A percentile compares a stretch with the other conserved stretches of the same genome.
phyloP scores from a whole-genome alignment of 306 rosid genomes.

The Prunus armeniaca region DNA sequence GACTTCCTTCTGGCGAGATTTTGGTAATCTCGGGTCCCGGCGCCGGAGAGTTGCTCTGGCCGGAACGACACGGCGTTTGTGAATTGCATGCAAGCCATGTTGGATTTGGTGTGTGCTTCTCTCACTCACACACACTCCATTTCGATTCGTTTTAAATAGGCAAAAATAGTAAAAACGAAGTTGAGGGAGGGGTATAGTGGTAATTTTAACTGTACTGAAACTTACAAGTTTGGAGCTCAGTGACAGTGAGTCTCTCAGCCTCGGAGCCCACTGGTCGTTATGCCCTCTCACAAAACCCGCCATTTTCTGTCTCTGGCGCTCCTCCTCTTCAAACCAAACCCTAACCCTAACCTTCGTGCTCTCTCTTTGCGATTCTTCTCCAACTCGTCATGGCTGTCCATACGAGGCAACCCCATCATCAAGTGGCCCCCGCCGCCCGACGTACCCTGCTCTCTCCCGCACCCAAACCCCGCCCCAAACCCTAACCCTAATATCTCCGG shows the following conservation, averaged over 20 bases:
- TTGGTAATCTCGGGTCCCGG: slow-evolving; percentile 5
- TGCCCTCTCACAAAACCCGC: slow-evolving; percentile 24
- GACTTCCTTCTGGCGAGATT: slow-evolving; percentile 26
- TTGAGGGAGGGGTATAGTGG: neutral
- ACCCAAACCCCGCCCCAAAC: neutral
- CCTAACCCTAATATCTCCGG: slow-evolving; percentile 7
- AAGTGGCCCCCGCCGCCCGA: slow-evolving; percentile 42
- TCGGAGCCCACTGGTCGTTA: neutral
- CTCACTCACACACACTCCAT: neutral
- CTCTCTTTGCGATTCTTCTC: slow-evolving; percentile 29
- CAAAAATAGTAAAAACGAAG: neutral
- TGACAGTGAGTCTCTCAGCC: neutral
- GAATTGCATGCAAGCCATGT: slow-evolving; percentile 54
- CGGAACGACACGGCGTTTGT: slow-evolving; percentile 35
- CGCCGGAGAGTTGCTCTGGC: slow-evolving; percentile 17
- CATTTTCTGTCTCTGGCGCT: slow-evolving; percentile 13
- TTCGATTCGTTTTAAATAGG: neutral
- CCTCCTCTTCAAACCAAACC: slow-evolving; percentile 24
- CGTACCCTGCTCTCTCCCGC: slow-evolving; percentile 3
- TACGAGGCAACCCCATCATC: slow-evolving; percentile 56
- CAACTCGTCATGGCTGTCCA: slow-evolving; percentile 50
- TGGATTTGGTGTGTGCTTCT: neutral
- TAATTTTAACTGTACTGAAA: neutral
- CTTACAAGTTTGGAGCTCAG: neutral
- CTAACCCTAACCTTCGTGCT: slow-evolving; percentile 14